Conservation (phyloP, 176 grass and related monocot genomes). For the Secale cereale region DNA sequence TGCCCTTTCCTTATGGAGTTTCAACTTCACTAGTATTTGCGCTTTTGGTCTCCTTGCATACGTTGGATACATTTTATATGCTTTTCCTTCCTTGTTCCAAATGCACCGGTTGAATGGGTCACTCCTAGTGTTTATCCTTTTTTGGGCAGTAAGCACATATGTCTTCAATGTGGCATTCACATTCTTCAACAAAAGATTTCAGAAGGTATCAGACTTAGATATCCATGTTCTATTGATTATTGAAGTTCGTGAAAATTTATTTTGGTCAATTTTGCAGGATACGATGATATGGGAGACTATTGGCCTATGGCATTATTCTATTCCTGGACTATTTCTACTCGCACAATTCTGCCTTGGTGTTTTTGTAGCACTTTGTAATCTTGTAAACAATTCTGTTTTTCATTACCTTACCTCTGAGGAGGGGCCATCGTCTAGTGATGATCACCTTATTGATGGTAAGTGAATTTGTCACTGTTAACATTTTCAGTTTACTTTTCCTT, state of each 20-base stretch:
- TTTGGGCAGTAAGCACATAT: constrained; percentile 95
- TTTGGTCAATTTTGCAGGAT: constrained; percentile 62
- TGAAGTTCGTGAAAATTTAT: constrained; percentile 19
- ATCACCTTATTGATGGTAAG: constrained; percentile 79
- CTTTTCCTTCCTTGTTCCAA: constrained; percentile 90
- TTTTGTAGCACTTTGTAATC: constrained; percentile 95
- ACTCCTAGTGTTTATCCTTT: constrained; percentile 89
- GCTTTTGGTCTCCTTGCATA: constrained; percentile 97
- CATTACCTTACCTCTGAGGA: constrained; percentile 53
- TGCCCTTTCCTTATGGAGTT: constrained; percentile 92
- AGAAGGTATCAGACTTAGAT: constrained; percentile 61
- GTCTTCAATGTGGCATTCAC: constrained; percentile 96
- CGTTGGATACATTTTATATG: constrained; percentile 93
- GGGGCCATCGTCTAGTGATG: constrained; percentile 63
- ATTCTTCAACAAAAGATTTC: constrained; percentile 96
- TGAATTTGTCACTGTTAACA: neutral
- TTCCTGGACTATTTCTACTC: constrained; percentile 94
- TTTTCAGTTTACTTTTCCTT: constrained; percentile 22
- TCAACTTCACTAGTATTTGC: constrained; percentile 85
- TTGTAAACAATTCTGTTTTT: constrained; percentile 98
- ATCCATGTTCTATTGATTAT: constrained; percentile 10
- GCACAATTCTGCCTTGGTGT: constrained; percentile 97
- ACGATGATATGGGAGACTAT: constrained; percentile 99
- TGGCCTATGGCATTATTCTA: constrained; percentile 97
- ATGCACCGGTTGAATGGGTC: constrained; percentile 94